Evolutionary conservation across 352 stramenopile genomes (phyloP).

Genomic region (Globisporangium middletonii): DNA sequence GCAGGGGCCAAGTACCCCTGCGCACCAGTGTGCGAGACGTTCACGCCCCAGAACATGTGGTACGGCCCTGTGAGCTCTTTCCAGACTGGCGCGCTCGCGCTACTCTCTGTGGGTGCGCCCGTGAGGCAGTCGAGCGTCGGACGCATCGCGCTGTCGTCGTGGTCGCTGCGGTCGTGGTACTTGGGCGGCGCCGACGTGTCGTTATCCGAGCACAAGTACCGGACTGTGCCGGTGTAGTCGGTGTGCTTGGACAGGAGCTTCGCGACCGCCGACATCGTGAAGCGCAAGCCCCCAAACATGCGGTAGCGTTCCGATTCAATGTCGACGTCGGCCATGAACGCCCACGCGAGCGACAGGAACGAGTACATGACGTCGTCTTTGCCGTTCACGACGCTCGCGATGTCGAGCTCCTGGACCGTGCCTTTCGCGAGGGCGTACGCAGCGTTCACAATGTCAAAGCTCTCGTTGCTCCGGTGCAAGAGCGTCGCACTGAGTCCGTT

Average conservation of each 20-base stretch:
- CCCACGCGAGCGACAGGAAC: slow-evolving; percentile 84
- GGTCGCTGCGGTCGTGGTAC: slow-evolving; percentile 26
- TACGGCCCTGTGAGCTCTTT: slow-evolving; percentile 40
- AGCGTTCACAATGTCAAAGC: slow-evolving; percentile 43
- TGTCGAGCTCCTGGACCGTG: slow-evolving; percentile 48
- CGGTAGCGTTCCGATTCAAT: slow-evolving; percentile 63
- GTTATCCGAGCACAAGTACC: slow-evolving; percentile 29
- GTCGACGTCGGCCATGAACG: slow-evolving; percentile 72
- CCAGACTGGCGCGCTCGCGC: slow-evolving; percentile 11
- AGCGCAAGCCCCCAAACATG: slow-evolving; percentile 49
- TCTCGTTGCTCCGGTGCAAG: slow-evolving; percentile 40
- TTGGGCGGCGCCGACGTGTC: slow-evolving; percentile 21
- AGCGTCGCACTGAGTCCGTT: slow-evolving; percentile 64
- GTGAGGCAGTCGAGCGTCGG: slow-evolving; percentile 19
- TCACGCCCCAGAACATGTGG: slow-evolving; percentile 60
- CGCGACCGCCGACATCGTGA: slow-evolving; percentile 37
- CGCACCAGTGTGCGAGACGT: slow-evolving; percentile 39
- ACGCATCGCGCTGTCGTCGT: slow-evolving; percentile 5
- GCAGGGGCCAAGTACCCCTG: slow-evolving; percentile 40
- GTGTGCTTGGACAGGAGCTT: slow-evolving; percentile 34
- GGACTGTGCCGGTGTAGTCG: slow-evolving; percentile 31
- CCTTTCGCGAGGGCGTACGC: slow-evolving; percentile 67
- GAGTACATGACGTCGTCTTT: slow-evolving; percentile 55
- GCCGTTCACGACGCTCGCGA: slow-evolving; percentile 38
- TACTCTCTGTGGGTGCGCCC: background rate